These are phyloP conservation scores for Gymnopus androsaceus DNA, from an alignment of 1,284 basidiomycete species.

Conservation along the genomic window DNA sequence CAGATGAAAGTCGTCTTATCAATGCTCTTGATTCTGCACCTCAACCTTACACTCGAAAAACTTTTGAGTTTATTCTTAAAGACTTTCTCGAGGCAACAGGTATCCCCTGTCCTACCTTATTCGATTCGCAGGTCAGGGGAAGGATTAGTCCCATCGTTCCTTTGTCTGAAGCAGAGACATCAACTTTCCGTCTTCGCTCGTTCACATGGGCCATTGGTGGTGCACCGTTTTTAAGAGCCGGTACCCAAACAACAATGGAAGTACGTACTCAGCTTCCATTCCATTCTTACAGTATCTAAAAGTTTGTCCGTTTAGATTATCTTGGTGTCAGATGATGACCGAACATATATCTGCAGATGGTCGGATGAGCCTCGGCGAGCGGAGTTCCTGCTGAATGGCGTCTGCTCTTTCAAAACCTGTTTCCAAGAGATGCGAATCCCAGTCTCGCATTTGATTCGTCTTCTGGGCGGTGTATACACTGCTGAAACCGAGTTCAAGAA, in stretches of 20 bases:
- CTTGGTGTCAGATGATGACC: conserved; percentile 1
- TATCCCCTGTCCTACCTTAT: neutral
- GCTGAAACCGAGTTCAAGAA: neutral
- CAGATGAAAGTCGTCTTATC: neutral
- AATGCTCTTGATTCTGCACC: neutral
- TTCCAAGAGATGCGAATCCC: neutral
- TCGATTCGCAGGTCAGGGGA: neutral
- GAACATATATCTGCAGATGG: neutral
- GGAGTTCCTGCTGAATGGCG: neutral
- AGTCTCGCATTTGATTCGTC: neutral
- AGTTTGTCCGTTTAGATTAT: neutral
- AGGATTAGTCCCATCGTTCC: neutral
- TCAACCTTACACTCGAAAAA: too few relatives aligned
- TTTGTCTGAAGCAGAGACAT: neutral
- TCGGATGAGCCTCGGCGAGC: neutral
- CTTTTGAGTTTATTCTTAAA: neutral
- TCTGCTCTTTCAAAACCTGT: conserved; percentile 1
- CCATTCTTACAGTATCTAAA: neutral
- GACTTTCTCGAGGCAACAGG: conserved; percentile 2
- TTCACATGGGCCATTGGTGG: neutral
- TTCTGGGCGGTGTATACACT: neutral
- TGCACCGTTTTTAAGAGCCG: too few relatives aligned
- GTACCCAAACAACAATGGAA: neutral
- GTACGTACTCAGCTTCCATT: neutral
- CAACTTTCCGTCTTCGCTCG: neutral